Evolutionary conservation across 768 basidiomycete genomes (phyloP), one percentile per base, ranked within the genome.

Genomic region (Kwoniella sp.): DNA sequence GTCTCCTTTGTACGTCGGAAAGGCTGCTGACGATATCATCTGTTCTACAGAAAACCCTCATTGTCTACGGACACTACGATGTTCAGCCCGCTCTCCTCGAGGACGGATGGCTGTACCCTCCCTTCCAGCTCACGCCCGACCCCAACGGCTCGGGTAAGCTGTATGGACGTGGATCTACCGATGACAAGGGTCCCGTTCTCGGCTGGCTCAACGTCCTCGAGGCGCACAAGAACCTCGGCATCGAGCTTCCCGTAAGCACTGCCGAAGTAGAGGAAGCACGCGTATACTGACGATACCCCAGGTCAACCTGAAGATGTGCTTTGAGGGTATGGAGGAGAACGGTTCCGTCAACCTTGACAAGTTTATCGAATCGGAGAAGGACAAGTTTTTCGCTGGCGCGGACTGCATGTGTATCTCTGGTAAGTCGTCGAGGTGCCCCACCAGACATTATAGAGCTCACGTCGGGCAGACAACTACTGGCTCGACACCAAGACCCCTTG

Each of bases 401-500:
- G 89, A 95, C 63, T 88, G 86, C 62, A 86, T 92, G 48, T 98
- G 93, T 79, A 96, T 96, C 65, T 75, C 73, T 5, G 71, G 63
- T 67, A 36, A 59, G 67, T 56, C n/a, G 29, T 37, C 48, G 38
- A 19, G 6, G 4, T 15, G 15, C 9, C 8, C 31, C 31, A 15
- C 15, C 32, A 33, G 32, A 33, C n/a, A n/a, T 33, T 11, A 20
- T 19, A 39, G 20, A 19, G 26, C 12, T 12, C 14, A 36, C n/a
- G n/a, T n/a, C n/a, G n/a, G n/a, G n/a, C n/a, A 28, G 92, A 95
- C 75, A 93, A 92, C 77, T 93, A 92, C 76, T 95, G 92, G 92
- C 72, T 76, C 36, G 71, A 75, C 57, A 78, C 76, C 37, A 73
- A 74, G 41, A 73, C 74, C 1, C 76, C 76, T 19, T 73, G 71